Evolutionary conservation across 2,329 filamentous ascomycete species (phyloP).

Genomic region (Meredithiella fracta): DNA sequence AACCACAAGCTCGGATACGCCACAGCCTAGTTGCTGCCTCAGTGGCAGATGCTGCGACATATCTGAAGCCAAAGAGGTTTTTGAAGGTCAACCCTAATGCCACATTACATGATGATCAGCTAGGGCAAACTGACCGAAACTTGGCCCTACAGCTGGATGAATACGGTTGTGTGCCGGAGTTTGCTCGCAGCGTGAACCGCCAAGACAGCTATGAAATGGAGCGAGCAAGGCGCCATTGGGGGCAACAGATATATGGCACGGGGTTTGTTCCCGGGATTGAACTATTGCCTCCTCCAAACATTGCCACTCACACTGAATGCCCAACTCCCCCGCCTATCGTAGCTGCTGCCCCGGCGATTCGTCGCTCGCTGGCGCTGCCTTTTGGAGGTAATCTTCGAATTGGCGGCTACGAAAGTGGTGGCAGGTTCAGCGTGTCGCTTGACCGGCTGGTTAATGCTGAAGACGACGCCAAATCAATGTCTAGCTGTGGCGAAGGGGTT

Average conservation of each 20-base stretch:
- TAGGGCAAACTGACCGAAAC: neutral
- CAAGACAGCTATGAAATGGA: neutral
- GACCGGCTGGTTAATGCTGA: neutral
- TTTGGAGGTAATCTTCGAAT: neutral
- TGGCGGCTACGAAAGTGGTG: neutral
- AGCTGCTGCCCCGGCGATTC: neutral
- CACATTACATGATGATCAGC: neutral
- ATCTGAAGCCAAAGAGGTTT: neutral
- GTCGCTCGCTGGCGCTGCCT: slow-evolving; percentile 1
- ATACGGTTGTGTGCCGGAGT: neutral
- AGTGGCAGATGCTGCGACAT: neutral
- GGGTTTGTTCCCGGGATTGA: neutral
- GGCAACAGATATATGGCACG: neutral
- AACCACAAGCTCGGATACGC: neutral
- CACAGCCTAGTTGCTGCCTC: neutral
- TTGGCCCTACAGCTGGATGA: neutral
- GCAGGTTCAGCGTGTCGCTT: neutral
- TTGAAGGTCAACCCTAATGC: neutral
- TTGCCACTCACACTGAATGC: neutral
- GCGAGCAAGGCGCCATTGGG: neutral
- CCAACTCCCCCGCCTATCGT: neutral
- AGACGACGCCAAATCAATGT: neutral
- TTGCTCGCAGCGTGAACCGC: neutral
- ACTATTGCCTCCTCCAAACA: neutral
- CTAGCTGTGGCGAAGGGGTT: neutral